Evolutionary conservation across 495 filamentous ascomycete genomes (phyloP).

Genomic region (Hypoxylon crocopeplum): DNA sequence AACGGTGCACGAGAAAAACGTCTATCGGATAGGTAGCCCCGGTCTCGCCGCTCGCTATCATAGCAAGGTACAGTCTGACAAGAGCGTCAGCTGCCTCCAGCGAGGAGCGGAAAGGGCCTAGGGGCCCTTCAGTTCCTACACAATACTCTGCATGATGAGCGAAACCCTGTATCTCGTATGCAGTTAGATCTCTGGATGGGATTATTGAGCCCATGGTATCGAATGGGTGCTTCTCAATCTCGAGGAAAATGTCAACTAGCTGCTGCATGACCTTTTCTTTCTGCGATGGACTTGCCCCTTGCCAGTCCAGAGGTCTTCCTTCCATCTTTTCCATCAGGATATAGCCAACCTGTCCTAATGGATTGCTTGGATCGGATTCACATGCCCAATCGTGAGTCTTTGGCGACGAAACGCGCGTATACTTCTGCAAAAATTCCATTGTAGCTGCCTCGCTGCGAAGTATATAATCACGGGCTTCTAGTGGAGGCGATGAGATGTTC

Average conservation of each 20-base stretch:
- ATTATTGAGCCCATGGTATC: conserved; percentile 36
- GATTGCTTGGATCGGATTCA: conserved; percentile 39
- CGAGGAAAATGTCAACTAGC: conserved; percentile 51
- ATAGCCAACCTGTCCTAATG: conserved; percentile 41
- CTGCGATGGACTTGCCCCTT: conserved; percentile 33
- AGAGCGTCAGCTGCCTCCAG: conserved; percentile 27
- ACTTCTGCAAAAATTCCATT: conserved; percentile 43
- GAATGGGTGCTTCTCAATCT: conserved; percentile 46
- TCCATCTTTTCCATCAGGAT: conserved; percentile 51
- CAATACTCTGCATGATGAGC: conserved; percentile 19
- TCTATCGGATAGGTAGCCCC: conserved; percentile 36
- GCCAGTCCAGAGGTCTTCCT: conserved; percentile 43
- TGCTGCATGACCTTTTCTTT: conserved; percentile 46
- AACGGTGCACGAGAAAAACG: conserved; percentile 48
- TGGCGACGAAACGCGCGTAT: conserved; percentile 44
- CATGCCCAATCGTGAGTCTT: conserved; percentile 27
- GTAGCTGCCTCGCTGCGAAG: conserved; percentile 50
- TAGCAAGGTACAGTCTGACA: conserved; percentile 28
- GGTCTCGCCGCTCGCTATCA: conserved; percentile 34
- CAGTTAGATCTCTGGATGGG: not conserved
- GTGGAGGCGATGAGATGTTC: conserved; percentile 12
- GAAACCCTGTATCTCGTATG: conserved; percentile 23
- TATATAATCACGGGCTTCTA: conserved; percentile 10
- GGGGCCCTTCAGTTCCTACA: conserved; percentile 5
- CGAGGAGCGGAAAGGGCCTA: conserved; percentile 39